These are phyloP conservation scores for Passalora sequoiae DNA, from an alignment of 2,329 filamentous ascomycete species.

Conservation along the genomic window DNA sequence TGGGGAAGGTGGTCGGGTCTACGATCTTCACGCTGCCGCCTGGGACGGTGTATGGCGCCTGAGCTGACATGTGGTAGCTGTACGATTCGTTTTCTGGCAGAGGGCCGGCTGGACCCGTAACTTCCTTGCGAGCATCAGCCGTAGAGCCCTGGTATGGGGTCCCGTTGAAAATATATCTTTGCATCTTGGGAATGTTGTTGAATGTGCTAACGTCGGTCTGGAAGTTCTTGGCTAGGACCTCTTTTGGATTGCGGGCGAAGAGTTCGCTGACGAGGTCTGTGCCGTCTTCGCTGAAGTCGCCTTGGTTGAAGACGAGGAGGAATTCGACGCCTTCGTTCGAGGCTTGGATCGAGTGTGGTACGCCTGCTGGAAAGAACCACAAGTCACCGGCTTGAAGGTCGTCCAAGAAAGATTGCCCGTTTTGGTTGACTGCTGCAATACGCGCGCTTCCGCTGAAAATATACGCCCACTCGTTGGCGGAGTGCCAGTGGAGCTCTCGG, in stretches of 20 bases:
- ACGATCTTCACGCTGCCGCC: constrained; percentile 57
- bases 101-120: constrained; percentile 8
- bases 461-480: constrained; percentile 30
- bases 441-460: constrained; percentile 29
- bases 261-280: constrained; percentile 50
- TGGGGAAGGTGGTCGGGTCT: constrained; percentile 53
- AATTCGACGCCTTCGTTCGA: constrained; percentile 54
- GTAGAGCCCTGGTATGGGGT: constrained; percentile 2
- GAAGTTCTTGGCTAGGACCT: constrained; percentile 36
- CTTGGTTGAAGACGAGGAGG: constrained; percentile 56
- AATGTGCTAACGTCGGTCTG: constrained; percentile 33
- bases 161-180: constrained; percentile 40
- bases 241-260: constrained; percentile 28
- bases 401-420: constrained; percentile 27
- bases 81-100: constrained; percentile 30
- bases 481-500: constrained; percentile 33
- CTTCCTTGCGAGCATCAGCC: background rate
- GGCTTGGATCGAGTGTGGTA: constrained; percentile 27
- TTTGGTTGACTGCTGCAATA: constrained; percentile 27
- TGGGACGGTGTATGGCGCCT: constrained; percentile 47
- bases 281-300: constrained; percentile 53
- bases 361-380: constrained; percentile 52
- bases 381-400: constrained; percentile 42
- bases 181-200: constrained; percentile 34
- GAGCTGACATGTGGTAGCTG: constrained; percentile 42